phyloP scores from a whole-genome alignment of 495 filamentous ascomycete genomes.

The Aspergillus coremiiformis region DNA sequence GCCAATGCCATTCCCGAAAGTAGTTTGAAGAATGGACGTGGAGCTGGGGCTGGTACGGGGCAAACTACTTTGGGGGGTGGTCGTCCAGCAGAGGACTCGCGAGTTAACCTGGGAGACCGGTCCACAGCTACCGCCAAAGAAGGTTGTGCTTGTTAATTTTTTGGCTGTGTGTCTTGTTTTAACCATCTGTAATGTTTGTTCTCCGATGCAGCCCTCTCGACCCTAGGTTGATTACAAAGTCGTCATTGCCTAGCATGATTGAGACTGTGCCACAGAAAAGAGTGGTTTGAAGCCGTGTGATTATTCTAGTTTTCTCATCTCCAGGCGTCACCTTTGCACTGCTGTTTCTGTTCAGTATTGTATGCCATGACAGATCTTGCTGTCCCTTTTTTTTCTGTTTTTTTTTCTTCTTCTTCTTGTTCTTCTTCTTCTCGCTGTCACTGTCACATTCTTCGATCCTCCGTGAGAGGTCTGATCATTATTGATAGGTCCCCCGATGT shows the following conservation, averaged over 20 bases:
- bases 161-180: constrained; percentile 9
- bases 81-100: constrained; percentile 35
- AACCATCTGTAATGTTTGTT: constrained; percentile 12
- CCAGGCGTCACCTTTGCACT: background rate
- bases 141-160: constrained; percentile 76
- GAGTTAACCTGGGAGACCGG: constrained; percentile 41
- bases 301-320: background rate
- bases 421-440: background rate
- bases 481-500: background rate
- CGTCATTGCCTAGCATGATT: background rate
- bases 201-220: background rate
- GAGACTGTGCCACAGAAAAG: background rate
- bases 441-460: background rate
- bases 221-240: background rate
- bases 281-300: background rate
- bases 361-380: background rate
- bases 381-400: background rate
- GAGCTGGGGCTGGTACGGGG: constrained; percentile 52
- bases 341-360: background rate
- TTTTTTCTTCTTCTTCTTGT: background rate
- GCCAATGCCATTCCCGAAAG: constrained; percentile 96
- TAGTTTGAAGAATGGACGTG: constrained; percentile 79
- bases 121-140: constrained; percentile 63
- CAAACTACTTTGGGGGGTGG: constrained; percentile 35
- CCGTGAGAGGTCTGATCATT: background rate